Base-by-base conservation (phyloP, 495 filamentous ascomycete genomes). In the Chlorociboria aeruginascens region DNA sequence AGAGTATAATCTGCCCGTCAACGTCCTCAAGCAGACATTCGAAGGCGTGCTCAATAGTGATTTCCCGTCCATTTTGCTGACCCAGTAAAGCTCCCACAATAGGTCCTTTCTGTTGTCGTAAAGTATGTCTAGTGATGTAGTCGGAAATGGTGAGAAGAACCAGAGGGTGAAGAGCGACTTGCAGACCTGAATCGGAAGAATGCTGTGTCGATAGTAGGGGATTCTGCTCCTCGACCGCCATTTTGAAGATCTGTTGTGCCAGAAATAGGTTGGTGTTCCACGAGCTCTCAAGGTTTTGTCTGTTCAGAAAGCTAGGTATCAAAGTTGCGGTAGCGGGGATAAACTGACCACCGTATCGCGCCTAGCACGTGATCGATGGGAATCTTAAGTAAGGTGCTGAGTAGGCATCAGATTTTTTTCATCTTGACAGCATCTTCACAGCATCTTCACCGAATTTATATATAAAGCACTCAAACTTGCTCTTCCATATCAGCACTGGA, bases 101-200 rank as follows among this genome's bases (percentile, higher is more conserved):
- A 4, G 87, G 87, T 0, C 82, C 84, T 37, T 72, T 63, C 44
- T 85, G 76, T 41, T 74, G 71, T 29, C 93, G 80, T 35, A 92
- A 75, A 11, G 80, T 85, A 65, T 92, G 89, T 43, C 92, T 79
- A 36, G 90, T 93, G 62, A 96, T 88, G 64, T 89, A 90, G 68
- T 99, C 92, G 43, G 89, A 95, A 51, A 99, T 89, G 14, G 85
- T 94, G 66, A 99, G 86, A 43, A 97, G 79, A 30, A 93, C 86
- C 8, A 99, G 81, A 36, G 92, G 92, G 60, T 99, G 92, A 4
- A 99, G 79, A 55, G 87, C 82, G 29, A 89, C 80, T 54, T 85
- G 78, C 13, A 93, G 78, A 17, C 83, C 81, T 11, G 85, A 86
- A 48, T 89, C 85, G 8, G 84, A 77, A 57, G 82, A 64, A 52